Evolutionary conservation across 176 grass and related monocot species (phyloP), one percentile per base, ranked within the genome.

Genomic region (Oryza rufipogon): DNA sequence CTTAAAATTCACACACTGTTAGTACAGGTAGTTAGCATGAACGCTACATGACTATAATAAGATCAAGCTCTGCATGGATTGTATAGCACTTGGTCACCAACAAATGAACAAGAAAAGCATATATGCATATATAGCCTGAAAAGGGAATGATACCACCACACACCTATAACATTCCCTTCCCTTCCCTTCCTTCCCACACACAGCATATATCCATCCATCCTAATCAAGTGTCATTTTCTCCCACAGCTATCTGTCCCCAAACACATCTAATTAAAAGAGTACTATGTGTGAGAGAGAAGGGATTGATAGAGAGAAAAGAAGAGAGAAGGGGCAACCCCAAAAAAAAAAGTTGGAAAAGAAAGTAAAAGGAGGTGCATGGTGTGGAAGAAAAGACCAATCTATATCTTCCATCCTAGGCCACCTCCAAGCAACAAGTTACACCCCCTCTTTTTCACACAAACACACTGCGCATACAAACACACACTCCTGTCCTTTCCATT

Each of bases 371-470:
- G 73, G 46, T 42, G 84, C 69, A 90, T 83, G 85, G 85, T 87
- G 76, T 80, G 81, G 89, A 83, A 87, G 85, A 80, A 91, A 87
- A 87, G 85, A 76, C 19, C 89, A 76, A 84, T 84, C 80, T 91
- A 91, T 83, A 83, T 83, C 84, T 80, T 70, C 84, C 75, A 63
- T 83, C 84, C 68, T 77, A 77, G 83, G 56, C 66, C 73, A 82
- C 66, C 78, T 61, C 60, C 79, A 63, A 77, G 83, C 73, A 83
- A 74, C 88, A 83, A 64, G 69, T 76, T 87, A 79, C 75, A 33
- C 19, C 64, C 8, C 41, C 66, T 80, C 76, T 87, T 78, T 84
- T 84, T 84, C 77, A 80, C 85, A 71, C 80, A 45, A 45, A 25
- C 79, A 82, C 77, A 46, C 63, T 45, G 42, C 77, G 75, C 88